Evolutionary conservation across 495 filamentous ascomycete genomes (phyloP).

Genomic region (Aspergillus indologenus): DNA sequence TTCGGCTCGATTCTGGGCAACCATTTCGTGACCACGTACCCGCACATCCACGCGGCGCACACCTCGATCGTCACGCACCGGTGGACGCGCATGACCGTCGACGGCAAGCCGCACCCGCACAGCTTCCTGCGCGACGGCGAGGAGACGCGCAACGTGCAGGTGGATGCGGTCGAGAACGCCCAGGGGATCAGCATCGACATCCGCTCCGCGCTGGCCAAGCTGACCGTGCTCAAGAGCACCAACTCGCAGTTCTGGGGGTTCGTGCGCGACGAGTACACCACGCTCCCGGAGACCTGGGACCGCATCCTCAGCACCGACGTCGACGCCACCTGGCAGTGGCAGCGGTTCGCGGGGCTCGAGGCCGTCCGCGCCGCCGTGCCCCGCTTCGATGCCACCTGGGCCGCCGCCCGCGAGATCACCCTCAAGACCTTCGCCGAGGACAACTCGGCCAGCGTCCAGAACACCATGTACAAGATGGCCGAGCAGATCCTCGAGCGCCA

Average conservation of each 20-base stretch:
- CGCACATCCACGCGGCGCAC: slow-evolving; percentile 80
- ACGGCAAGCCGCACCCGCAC: slow-evolving; percentile 93
- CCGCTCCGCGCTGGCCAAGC: slow-evolving; percentile 64
- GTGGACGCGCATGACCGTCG: slow-evolving; percentile 86
- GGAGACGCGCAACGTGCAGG: slow-evolving; percentile 66
- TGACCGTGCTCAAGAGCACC: slow-evolving; percentile 95
- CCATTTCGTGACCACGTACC: slow-evolving; percentile 85
- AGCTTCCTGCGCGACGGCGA: slow-evolving; percentile 86
- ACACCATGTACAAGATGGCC: slow-evolving; percentile 98
- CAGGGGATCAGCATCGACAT: slow-evolving; percentile 64
- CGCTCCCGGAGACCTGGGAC: slow-evolving; percentile 85
- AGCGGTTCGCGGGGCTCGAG: slow-evolving; percentile 59
- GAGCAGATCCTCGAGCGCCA: slow-evolving; percentile 78
- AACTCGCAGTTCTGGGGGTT: slow-evolving; percentile 95
- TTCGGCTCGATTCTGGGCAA: slow-evolving; percentile 79
- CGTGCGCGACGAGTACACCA: slow-evolving; percentile 88
- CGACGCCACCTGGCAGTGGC: slow-evolving; percentile 82
- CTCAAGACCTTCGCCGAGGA: slow-evolving; percentile 91
- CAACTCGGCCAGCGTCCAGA: slow-evolving; percentile 87
- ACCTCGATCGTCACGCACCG: slow-evolving; percentile 79
- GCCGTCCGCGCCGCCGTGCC: slow-evolving; percentile 62
- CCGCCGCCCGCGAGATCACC: slow-evolving; percentile 72
- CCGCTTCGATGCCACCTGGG: slow-evolving; percentile 76
- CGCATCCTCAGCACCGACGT: slow-evolving; percentile 93
- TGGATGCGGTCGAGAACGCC: slow-evolving; percentile 40